Evolutionary conservation across 805 yeast genomes (phyloP).

Genomic region (Saturnispora halmiae): DNA sequence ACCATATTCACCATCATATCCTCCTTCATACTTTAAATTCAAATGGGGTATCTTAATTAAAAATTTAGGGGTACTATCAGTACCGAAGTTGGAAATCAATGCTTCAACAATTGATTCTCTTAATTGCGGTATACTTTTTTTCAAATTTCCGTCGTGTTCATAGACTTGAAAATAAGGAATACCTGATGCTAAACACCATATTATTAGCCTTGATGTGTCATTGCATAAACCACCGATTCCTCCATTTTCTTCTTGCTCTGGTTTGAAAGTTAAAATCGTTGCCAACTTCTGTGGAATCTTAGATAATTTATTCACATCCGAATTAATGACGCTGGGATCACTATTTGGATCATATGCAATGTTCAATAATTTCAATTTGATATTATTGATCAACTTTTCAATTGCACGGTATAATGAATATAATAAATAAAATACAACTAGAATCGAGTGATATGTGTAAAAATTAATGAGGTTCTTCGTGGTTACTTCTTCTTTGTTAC

Average conservation of each 20-base stretch:
- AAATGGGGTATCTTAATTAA: constrained; percentile 60
- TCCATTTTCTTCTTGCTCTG: constrained; percentile 80
- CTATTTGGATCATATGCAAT: constrained; percentile 60
- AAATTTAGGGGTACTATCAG: constrained; percentile 54
- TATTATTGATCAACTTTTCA: constrained; percentile 43
- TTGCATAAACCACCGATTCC: constrained; percentile 75
- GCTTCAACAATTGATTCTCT: constrained; percentile 48
- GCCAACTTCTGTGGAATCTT: constrained; percentile 77
- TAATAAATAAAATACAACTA: constrained; percentile 44
- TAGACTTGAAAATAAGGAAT: constrained; percentile 62
- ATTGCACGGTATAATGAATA: constrained; percentile 48
- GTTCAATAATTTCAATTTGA: constrained; percentile 48
- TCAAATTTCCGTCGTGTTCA: constrained; percentile 67
- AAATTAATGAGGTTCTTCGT: constrained; percentile 16
- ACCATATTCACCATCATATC: constrained; percentile 27
- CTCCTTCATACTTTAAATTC: constrained; percentile 40
- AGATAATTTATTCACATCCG: constrained; percentile 61
- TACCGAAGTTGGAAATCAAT: constrained; percentile 66
- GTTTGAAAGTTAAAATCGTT: constrained; percentile 61
- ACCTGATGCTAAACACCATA: constrained; percentile 92
- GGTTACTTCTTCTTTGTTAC: constrained; percentile 1
- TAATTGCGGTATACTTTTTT: constrained; percentile 45
- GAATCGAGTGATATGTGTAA: constrained; percentile 37
- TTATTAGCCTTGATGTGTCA: constrained; percentile 65
- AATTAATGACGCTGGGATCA: constrained; percentile 78